Percentiles rank a stretch among this genome's conserved stretches.
phyloP scores from a whole-genome alignment of 2,329 filamentous ascomycete species.

The Diaporthe aspalathi region DNA sequence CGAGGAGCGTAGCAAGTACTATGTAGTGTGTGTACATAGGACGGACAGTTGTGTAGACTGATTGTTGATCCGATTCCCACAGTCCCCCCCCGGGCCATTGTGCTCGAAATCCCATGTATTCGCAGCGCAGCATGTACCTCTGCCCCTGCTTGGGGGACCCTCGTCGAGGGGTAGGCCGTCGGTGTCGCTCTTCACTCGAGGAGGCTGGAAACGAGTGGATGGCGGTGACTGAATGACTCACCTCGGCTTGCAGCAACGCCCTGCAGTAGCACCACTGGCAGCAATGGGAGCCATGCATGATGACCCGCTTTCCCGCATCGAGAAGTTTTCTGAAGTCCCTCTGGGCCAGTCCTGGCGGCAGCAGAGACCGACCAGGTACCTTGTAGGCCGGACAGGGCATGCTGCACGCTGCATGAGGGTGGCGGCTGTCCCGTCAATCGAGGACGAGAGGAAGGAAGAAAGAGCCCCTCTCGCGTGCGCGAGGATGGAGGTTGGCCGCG shows the following conservation, averaged over 20 bases:
- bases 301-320: slow-evolving; percentile 36
- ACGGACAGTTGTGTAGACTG: background rate
- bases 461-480: slow-evolving; percentile 24
- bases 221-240: slow-evolving; percentile 41
- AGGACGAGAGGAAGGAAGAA: slow-evolving; percentile 14
- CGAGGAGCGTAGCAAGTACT: background rate
- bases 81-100: background rate
- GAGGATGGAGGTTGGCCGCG: slow-evolving; percentile 36
- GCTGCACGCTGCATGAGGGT: slow-evolving; percentile 8
- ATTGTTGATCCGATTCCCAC: slow-evolving; percentile 17
- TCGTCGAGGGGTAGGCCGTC: slow-evolving; percentile 35
- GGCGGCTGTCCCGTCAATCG: slow-evolving; percentile 32
- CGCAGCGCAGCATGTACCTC: slow-evolving; percentile 22
- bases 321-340: slow-evolving; percentile 23
- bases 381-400: slow-evolving; percentile 19
- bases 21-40: background rate
- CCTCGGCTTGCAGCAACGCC: slow-evolving; percentile 38
- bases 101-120: slow-evolving; percentile 28
- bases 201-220: slow-evolving; percentile 41
- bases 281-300: slow-evolving; percentile 34
- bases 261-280: slow-evolving; percentile 38
- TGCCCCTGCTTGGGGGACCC: slow-evolving; percentile 32
- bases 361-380: slow-evolving; percentile 22
- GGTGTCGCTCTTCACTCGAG: slow-evolving; percentile 40
- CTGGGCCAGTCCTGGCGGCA: slow-evolving; percentile 7